Base-by-base conservation (phyloP, 805 yeast genomes). In the Ogataea methanolica region DNA sequence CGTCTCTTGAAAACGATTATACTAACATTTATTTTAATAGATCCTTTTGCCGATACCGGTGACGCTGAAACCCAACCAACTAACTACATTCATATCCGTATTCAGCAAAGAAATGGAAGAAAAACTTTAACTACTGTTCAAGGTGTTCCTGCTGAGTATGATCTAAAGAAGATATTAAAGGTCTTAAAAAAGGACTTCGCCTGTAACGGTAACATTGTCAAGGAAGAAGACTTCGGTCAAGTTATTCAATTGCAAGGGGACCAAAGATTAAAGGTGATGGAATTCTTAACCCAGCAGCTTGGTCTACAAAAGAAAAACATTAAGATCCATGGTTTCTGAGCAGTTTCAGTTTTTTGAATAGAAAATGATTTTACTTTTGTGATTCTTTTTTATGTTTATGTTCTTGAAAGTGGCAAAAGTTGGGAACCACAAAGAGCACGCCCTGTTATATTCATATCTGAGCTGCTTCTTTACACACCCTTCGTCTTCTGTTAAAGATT, bases 31-130 rank as follows among this genome's bases (percentile, higher is more conserved):
- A 12, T 39, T 46, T 5, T 16, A 17, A 34, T 43, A 78, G 96
- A 92, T 76, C 99, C 99, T 55, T 92, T 92, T 84, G 97, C 98
- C 84, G 99, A 92, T 74, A 91, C 97, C 75, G 98, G 97, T 79
- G 98, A 92, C 82, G 95, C 94, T 76, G 97, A 92, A 72, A 86
- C 96, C 61, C 92, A 92, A 75, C 87, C 96, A 66, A 83, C 95
- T 51, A 90, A 88, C 78, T 89, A 91, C 76, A 88, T 92, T 72
- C 99, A 91, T 74, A 86, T 92, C 71, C 95, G 99, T 80, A 92
- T 95, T 70, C 99, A 92, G 75, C 99, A 92, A 78, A 92, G 99
- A 79, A 92, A 94, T 77, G 99, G 99, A 69, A 91, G 98, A 76
- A 92, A 92, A 75, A 92, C 98, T 55, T 82, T 92, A 69, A 92